Base-by-base conservation (phyloP, 106 monocot species). In the Vanilla planifolia region DNA sequence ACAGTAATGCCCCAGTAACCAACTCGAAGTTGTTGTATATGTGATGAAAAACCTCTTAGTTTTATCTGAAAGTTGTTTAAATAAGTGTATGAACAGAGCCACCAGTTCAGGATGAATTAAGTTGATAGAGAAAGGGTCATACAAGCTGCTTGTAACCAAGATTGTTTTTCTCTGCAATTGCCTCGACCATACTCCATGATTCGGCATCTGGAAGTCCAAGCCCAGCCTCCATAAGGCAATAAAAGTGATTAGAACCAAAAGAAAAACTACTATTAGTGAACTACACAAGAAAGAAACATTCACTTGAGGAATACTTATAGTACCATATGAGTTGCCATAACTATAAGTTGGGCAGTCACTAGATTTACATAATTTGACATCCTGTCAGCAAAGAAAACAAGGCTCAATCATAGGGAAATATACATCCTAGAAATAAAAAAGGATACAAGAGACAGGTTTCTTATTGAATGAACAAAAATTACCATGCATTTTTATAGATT, bases 321-420 rank as follows among this genome's bases (percentile, higher is more conserved):
- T 98, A 98, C 98, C 98, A 98, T 98, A 70, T 98, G 98, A 51
- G 77, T 82, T 75, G 92, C 82, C 45, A 98, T 63, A 40, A 98
- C 30, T 63, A 92, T 67, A 36, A 98, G 79, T 51, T 98, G 92
- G 0, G 92, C 87, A 34, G 92, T 92, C 67, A 87, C 79, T 61
- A 92, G 73, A 46, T 59, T 75, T 40, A 85, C 87, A 80, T 92
- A 91, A 68, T 92, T 92, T 7, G 82, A 69, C 63, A 88, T 74
- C 77, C 98, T 96, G 82, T 58, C 25, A 62, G 21, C 10, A 60
- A 69, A 32, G 52, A 66, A 19, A 8, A 42, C 13, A 37, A 32
- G 65, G 40, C 34, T 64, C 35, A 59, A 43, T 11, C 16, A 66
- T 43, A 41, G 6, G 41, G 6, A 8, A 37, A 60, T 25, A 23